phyloP scores from a whole-genome alignment of 2,329 filamentous ascomycete species.

The Decorospora gaudefroyi region DNA sequence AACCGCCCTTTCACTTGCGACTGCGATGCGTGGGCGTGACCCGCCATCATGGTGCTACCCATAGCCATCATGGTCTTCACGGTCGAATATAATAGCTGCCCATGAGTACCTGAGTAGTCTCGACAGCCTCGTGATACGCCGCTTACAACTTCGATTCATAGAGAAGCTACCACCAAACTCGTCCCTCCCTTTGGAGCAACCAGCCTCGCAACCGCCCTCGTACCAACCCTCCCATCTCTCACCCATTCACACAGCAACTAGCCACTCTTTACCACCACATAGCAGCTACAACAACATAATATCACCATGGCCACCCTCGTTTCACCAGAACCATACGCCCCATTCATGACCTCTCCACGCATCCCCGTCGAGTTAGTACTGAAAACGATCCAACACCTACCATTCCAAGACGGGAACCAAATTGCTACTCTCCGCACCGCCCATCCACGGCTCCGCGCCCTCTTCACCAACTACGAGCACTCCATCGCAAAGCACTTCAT shows the following conservation, averaged over 20 bases:
- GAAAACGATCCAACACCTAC: conserved; percentile 32
- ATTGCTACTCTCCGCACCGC: conserved; percentile 24
- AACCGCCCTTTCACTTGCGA: conserved; percentile 1
- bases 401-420: conserved; percentile 28
- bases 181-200: too few species aligned
- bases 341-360: conserved; percentile 20
- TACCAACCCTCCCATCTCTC: not conserved
- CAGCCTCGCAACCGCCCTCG: too few species aligned
- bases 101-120: conserved; percentile 7
- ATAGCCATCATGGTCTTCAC: conserved; percentile 38
- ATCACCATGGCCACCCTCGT: conserved; percentile 17
- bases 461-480: conserved; percentile 33
- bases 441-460: conserved; percentile 23
- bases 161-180: not conserved
- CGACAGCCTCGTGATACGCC: not conserved
- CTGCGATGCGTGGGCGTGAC: conserved; percentile 5
- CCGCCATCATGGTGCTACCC: conserved; percentile 33
- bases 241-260: not conserved
- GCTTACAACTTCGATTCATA: conserved; percentile 2
- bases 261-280: not conserved
- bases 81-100: conserved; percentile 10
- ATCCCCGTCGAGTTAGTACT: conserved; percentile 40
- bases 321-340: not conserved
- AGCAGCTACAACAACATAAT: conserved; percentile 2
- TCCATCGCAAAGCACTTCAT: conserved; percentile 34